Evolutionary conservation across 495 filamentous ascomycete species (phyloP).

Genomic region (Daldinia bambusicola): DNA sequence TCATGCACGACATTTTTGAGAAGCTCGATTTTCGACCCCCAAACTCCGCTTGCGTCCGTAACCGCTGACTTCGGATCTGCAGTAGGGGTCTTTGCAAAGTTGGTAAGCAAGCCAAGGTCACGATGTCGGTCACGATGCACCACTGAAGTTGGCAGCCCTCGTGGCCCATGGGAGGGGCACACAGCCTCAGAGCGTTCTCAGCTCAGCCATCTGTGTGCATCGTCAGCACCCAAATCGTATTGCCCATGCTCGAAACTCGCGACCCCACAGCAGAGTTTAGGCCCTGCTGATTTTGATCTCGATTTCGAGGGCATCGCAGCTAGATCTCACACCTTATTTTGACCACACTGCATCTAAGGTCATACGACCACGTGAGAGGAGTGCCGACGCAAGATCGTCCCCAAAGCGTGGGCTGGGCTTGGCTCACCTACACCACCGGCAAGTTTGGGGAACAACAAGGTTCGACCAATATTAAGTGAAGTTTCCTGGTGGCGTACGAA

Average conservation of each 20-base stretch:
- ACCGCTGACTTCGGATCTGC: background rate
- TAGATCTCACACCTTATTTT: slow-evolving; percentile 25
- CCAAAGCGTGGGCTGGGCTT: background rate
- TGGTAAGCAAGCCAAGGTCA: slow-evolving; percentile 4
- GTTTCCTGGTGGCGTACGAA: background rate
- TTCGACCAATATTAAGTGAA: background rate
- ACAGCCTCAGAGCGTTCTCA: background rate
- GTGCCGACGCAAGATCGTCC: background rate
- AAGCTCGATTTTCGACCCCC: slow-evolving; percentile 22
- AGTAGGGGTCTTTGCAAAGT: background rate
- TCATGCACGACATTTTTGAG: slow-evolving; percentile 27
- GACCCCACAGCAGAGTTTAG: slow-evolving; percentile 1
- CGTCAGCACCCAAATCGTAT: slow-evolving; percentile 2
- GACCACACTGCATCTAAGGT: background rate
- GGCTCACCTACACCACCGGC: background rate
- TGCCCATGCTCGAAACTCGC: slow-evolving; percentile 13
- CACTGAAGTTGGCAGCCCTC: background rate
- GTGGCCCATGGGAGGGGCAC: too few relatives aligned
- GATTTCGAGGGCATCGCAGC: slow-evolving; percentile 20
- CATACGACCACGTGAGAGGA: background rate
- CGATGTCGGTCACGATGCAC: slow-evolving; percentile 4
- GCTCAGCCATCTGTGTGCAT: background rate
- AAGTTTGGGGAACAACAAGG: background rate
- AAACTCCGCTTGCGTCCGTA: slow-evolving; percentile 7
- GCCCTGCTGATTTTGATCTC: slow-evolving; percentile 2